Base-by-base conservation (phyloP, 78 protist species). In the Pirum gemmata region DNA sequence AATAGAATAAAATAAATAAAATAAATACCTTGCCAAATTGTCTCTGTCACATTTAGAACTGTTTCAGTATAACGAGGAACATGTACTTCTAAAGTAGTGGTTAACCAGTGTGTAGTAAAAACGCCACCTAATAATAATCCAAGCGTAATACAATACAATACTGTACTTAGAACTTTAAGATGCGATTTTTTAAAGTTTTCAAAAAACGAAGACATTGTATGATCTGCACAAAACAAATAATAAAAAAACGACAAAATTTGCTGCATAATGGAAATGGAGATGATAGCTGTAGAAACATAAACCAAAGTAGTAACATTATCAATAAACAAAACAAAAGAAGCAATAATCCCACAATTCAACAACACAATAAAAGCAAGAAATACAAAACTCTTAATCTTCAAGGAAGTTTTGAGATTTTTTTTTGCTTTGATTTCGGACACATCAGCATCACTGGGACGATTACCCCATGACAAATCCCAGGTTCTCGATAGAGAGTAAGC, bases 401-500 rank as follows among this genome's bases (percentile, higher is more conserved):
- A 51, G 67, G 5, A 51, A 51, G 13, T 51, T 13, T 51, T 51
- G 5, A 51, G 13, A 5, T 51, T 5, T 51, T 51, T 51, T 51
- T 21, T 21, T 21, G 67, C 67, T n/a, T n/a, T n/a, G n/a, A n/a
- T n/a, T n/a, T n/a, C n/a, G n/a, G n/a, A n/a, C n/a, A n/a, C n/a
- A n/a, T n/a, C n/a, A n/a, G n/a, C n/a, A n/a, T n/a, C n/a, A n/a
- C n/a, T n/a, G n/a, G 76, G 73, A n/a, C 83, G 61, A 41, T 87
- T 87, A 1, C 90, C 90, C 90, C 90, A 87, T 37, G 83, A 78
- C 25, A 87, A 21, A 27, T 87, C 90, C 8, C 8, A 87, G n/a
- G 83, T 73, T 74, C 90, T 78, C 61, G 90, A 0, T 21, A 87
- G 29, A 26, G 90, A 0, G 33, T 76, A 87, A 18, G 74, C 41